These are phyloP conservation scores for Solanum sparsipilum DNA, from an alignment of 257 asterid species.

Conservation along the genomic window DNA sequence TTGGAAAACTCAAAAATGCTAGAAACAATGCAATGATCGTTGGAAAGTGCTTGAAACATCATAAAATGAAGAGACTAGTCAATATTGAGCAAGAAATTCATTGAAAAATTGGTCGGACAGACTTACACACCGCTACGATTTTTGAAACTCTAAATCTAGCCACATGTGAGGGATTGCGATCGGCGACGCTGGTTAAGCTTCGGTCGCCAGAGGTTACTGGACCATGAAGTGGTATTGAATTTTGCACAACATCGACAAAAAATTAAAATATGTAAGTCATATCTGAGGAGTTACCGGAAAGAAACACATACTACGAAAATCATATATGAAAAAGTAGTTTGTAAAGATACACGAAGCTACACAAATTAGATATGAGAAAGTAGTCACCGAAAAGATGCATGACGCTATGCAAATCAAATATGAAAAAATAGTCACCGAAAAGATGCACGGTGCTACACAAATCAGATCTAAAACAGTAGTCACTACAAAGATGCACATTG, in stretches of 20 bases:
- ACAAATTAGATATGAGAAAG: background rate
- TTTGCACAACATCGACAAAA: background rate
- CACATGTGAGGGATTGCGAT: background rate
- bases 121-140: background rate
- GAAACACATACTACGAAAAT: background rate
- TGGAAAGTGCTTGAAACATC: background rate
- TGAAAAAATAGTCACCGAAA: background rate
- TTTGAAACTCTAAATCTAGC: background rate
- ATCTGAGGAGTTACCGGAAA: background rate
- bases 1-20: background rate
- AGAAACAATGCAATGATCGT: no score
- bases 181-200: background rate
- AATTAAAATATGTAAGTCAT: background rate
- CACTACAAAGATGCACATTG: background rate
- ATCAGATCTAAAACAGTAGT: background rate
- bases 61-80: background rate
- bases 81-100: background rate
- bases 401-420: background rate
- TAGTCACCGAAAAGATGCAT: background rate
- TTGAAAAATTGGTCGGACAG: no score
- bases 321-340: background rate
- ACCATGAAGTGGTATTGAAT: background rate
- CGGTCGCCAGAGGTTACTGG: background rate
- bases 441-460: background rate
- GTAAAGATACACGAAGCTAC: background rate